Base-by-base conservation (phyloP, 2,329 filamentous ascomycete species). In the Neoascochyta sp. region DNA sequence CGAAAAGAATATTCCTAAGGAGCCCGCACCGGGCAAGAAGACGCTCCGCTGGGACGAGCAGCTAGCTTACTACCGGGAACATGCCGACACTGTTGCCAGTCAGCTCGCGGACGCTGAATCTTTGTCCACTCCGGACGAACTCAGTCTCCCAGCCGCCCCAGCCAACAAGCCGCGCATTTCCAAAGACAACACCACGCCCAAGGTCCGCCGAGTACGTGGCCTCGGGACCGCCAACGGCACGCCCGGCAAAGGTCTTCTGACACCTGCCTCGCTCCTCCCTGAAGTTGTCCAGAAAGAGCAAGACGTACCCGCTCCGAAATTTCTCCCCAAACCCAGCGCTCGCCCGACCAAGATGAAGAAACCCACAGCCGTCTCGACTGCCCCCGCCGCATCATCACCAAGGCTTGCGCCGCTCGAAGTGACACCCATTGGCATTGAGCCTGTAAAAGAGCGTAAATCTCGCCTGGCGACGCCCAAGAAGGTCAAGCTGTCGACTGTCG, bases 31-130 rank as follows among this genome's bases (percentile, higher is more conserved):
- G 5, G 52, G 46, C 10, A 57, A 49, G 33, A 57, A 47, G 49
- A 56, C 43, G 31, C 64, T 73, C 4, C 57, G 54, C 8, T 73
- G 70, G 70, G 66, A 70, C 24, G 60, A 69, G 41, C 63, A 60
- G 16, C 48, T 74, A 7, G 64, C 60, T 5, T 67, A 68, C 34
- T 71, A 65, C 39, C 66, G 66, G 24, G 65, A 68, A 36, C 53
- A 47, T 22, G 55, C 50, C 9, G 54, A 57, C 9, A 56, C 49
- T 5, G 19, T 53, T 7, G 46, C 50, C 12, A 45, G 45, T 17
- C 42, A 43, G 9, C 22, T 50, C 13, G 57, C 53, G 1, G 54
- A 61, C n/a, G 52, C 50, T 7, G 50, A 54, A 27, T 50, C 47
- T 14, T 29, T 59, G 5, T 48, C 56, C 1, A 59, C 54, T 2